Conservation (phyloP, 805 yeast species). For the Saccharomycopsis sp. region DNA sequence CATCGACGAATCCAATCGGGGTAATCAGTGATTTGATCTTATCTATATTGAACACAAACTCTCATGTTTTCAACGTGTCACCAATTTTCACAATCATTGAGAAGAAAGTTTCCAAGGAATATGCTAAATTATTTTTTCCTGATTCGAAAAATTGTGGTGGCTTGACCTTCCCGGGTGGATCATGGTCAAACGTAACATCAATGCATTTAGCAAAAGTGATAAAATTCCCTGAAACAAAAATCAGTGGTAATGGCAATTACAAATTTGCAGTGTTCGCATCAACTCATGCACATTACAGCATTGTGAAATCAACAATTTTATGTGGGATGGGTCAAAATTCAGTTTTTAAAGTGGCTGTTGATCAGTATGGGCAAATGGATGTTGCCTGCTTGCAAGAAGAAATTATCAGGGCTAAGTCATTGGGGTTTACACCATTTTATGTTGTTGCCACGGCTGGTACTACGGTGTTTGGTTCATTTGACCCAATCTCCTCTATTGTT, state of each 20-base stretch:
- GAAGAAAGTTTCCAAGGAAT: slow-evolving; percentile 55
- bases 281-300: slow-evolving; percentile 70
- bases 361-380: slow-evolving; percentile 50
- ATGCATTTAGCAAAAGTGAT: slow-evolving; percentile 68
- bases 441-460: slow-evolving; percentile 85
- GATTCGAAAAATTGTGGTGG: slow-evolving; percentile 53
- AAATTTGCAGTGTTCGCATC: slow-evolving; percentile 68
- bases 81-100: slow-evolving; percentile 76
- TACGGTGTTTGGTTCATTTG: slow-evolving; percentile 81
- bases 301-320: slow-evolving; percentile 74
- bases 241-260: slow-evolving; percentile 43
- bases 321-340: slow-evolving; percentile 60
- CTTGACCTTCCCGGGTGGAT: slow-evolving; percentile 79
- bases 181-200: slow-evolving; percentile 78
- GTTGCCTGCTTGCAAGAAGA: slow-evolving; percentile 37
- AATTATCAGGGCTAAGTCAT: slow-evolving; percentile 35
- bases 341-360: slow-evolving; percentile 58
- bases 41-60: slow-evolving; percentile 69
- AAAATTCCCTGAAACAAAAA: slow-evolving; percentile 62
- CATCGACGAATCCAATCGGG: slow-evolving; percentile 82
- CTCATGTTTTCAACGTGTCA: slow-evolving; percentile 80
- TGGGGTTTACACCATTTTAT: slow-evolving; percentile 69
- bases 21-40: slow-evolving; percentile 63
- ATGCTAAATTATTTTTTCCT: slow-evolving; percentile 56
- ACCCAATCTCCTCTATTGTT: slow-evolving; percentile 52